phyloP scores from a whole-genome alignment of 495 filamentous ascomycete genomes.

The Penicillium roqueforti region DNA sequence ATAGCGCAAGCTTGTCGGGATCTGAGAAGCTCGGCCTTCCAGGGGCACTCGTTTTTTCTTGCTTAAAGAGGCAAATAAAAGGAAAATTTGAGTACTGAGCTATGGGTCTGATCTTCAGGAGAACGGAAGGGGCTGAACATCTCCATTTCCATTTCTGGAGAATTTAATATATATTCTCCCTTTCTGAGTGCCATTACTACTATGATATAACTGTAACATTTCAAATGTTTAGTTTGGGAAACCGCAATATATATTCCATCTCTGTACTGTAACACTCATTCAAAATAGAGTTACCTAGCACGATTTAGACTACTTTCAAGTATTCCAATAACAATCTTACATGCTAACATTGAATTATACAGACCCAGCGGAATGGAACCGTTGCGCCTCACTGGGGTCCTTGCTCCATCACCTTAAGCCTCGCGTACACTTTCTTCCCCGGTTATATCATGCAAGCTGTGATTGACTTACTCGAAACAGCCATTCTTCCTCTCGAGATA shows the following conservation, averaged over 20 bases:
- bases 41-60: not conserved
- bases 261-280: not conserved
- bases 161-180: not conserved
- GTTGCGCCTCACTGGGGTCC: slow-evolving; percentile 22
- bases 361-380: slow-evolving; percentile 26
- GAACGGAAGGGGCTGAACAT: slow-evolving; percentile 15
- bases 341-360: not conserved
- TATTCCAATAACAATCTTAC: not conserved
- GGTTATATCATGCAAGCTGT: not conserved
- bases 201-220: not conserved
- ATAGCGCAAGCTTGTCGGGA: not conserved
- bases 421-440: not conserved
- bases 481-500: not conserved
- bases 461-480: not conserved
- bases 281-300: not conserved
- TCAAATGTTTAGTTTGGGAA: not conserved
- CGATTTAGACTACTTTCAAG: not conserved
- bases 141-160: slow-evolving; percentile 17
- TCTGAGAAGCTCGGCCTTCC: not conserved
- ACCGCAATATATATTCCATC: too few relatives aligned
- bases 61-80: not conserved
- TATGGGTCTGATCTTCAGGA: slow-evolving; percentile 25
- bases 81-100: not conserved
- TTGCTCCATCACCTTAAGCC: not conserved
- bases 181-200: not conserved